Percentiles rank a stretch among this genome's conserved stretches.
Conservation (phyloP, 23 red algal species). For the Chondrus crispus region DNA sequence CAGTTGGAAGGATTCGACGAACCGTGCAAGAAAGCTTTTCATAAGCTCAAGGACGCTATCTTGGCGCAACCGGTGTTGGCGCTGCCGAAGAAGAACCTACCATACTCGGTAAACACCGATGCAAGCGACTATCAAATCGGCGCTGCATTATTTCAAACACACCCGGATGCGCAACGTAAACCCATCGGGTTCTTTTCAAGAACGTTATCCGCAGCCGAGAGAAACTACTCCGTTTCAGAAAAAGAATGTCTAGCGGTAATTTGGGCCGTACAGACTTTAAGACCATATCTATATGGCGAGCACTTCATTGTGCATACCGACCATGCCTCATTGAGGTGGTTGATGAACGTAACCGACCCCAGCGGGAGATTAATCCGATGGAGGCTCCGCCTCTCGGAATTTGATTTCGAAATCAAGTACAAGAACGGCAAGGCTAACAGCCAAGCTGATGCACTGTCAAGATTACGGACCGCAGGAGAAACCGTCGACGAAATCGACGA, state of each 20-base stretch:
- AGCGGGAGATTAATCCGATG: background rate
- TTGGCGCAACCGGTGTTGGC: background rate
- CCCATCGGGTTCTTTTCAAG: background rate
- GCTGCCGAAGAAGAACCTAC: background rate
- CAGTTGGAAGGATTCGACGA: background rate
- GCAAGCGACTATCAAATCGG: background rate
- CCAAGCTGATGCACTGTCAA: background rate
- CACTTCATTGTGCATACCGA: background rate
- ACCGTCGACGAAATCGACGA: background rate
- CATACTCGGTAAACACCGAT: background rate
- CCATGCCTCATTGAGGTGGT: background rate
- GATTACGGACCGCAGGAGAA: background rate
- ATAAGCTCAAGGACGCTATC: background rate
- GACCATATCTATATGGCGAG: background rate
- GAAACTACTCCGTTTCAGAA: background rate
- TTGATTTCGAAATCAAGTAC: background rate
- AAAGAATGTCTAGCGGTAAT: background rate
- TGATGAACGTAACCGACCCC: background rate
- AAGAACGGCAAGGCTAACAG: background rate
- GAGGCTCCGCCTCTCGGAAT: slow-evolving; percentile 7
- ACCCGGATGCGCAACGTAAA: background rate
- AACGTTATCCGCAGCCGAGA: background rate
- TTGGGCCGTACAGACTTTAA: background rate
- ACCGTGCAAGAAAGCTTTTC: background rate
- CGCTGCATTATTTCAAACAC: background rate